Evolutionary conservation across 139 green algal species (phyloP), one percentile per base, ranked within the genome.

Genomic region (Chlamydomonas eustigma): DNA sequence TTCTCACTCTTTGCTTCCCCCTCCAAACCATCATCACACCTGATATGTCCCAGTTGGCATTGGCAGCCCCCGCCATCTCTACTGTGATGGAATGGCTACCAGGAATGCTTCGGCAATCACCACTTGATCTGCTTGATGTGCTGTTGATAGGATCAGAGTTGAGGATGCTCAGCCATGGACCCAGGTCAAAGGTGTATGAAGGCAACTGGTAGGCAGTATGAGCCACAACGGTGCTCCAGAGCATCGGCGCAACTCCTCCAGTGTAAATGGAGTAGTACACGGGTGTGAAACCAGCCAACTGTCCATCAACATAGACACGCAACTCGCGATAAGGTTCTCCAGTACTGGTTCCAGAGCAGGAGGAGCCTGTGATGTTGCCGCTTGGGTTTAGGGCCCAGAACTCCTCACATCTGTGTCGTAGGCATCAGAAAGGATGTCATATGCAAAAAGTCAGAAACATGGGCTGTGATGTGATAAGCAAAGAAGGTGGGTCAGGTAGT

Each of bases 201-300:
- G 44, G 44, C 44, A 58, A 18, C 44, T 28, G 44, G 44, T 58
- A 58, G 44, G 44, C 44, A 28, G 44, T 58, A 18, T 58, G 44
- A 28, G 44, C 12, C 12, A 58, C 4, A n/a, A 38, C 34, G 24
- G 66, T 51, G 66, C 37, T 33, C 3, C 74, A 78, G 1, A 78
- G 34, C 6, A 64, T 31, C 5, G 74, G 74, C 18, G 69, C 74
- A 31, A 78, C 37, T 5, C n/a, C n/a, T n/a, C n/a, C 75, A 33
- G 75, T 80, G 50, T 80, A 80, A 50, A 76, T 76, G 3, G 75
- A 76, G 50, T 80, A 80, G 36, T 67, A 75, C 1, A 80, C 67
- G 34, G 75, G 75, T 31, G 34, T 64, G 66, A 75, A 75, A 5
- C 75, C 75, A 3, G 75, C 65, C 22, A 80, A 36, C 12, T 75